Percentiles rank a stretch among this genome's conserved stretches.
Conservation (phyloP, 495 filamentous ascomycete species). For the Talaromyces nanjingensis region DNA sequence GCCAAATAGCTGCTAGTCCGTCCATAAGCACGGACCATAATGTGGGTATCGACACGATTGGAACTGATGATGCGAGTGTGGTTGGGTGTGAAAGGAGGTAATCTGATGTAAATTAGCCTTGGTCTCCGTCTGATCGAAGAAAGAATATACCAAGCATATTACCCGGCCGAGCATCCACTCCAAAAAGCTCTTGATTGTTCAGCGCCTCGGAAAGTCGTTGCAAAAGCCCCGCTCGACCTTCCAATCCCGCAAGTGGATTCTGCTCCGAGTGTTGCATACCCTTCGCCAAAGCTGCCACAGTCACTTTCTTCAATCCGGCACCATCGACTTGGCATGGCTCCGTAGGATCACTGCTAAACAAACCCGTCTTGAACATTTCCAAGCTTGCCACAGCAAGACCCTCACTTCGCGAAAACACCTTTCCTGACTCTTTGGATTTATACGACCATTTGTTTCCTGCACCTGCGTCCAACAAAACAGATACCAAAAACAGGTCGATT, state of each 20-base stretch:
- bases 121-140: background rate
- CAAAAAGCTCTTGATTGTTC: constrained; percentile 78
- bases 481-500: constrained; percentile 63
- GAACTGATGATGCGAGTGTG: constrained; percentile 77
- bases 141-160: constrained; percentile 78
- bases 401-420: constrained; percentile 77
- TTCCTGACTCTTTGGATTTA: constrained; percentile 84
- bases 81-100: constrained; percentile 87
- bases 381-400: constrained; percentile 89
- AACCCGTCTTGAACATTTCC: constrained; percentile 96
- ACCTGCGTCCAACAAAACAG: constrained; percentile 61
- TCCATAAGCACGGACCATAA: constrained; percentile 88
- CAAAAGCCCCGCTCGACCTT: constrained; percentile 77
- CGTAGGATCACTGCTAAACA: constrained; percentile 75
- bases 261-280: constrained; percentile 76
- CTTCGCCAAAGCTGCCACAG: constrained; percentile 62
- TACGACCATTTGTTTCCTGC: constrained; percentile 69
- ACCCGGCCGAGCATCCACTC: constrained; percentile 75
- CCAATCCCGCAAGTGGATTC: constrained; percentile 81
- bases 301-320: constrained; percentile 67
- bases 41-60: constrained; percentile 84
- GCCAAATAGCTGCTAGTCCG: constrained; percentile 84
- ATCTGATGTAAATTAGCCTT: constrained; percentile 44
- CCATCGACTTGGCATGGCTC: constrained; percentile 89
- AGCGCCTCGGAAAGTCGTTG: constrained; percentile 70